Evolutionary conservation across 345 rosid genomes (phyloP), one percentile per base, ranked within the genome.

Genomic region (Geranium brycei): DNA sequence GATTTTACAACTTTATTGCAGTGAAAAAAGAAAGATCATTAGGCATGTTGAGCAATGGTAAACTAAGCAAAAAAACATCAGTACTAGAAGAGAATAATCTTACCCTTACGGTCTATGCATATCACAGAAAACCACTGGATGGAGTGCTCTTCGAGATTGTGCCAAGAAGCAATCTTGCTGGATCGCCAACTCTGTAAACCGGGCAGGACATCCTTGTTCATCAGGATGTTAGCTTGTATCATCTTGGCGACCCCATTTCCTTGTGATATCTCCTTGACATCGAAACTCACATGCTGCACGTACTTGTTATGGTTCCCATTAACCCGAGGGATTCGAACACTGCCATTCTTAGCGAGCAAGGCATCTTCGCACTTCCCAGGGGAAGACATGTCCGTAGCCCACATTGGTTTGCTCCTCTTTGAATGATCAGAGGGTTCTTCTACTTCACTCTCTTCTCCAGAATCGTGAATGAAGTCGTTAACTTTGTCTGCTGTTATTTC

Each of bases 111-210:
- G 77, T 88, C 90, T 70, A 86, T 83, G 79, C 91, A 93, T 61
- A 85, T 90, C 47, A 93, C 91, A 71, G 80, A 83, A 64, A 93
- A 78, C 99, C 99, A 93, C 8, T 81, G 95, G 66, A 93, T 79
- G 58, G 95, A 86, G 69, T 87, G 96, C 65, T 95, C 97, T 74
- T 87, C 96, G 56, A 76, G 83, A 83, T 80, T 89, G 76, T 93
- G 96, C 99, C 99, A 93, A 58, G 85, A 63, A 38, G 86, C 86
- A 75, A 93, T 79, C 78, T 86, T 93, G 84, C 86, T 79, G 61
- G 87, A 82, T 72, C 79, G 91, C 99, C 99, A 93, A 76, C 87
- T 81, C 66, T 87, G 89, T 59, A 87, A 75, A 57, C 95, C 87
- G 17, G 91, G 96, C 80, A 86, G 78, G 60, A 93, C 95, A 71